A percentile compares a stretch with the other conserved stretches of the same genome.
Conservation (phyloP, 306 rosid genomes). For the Oxytropis ochrocephala region DNA sequence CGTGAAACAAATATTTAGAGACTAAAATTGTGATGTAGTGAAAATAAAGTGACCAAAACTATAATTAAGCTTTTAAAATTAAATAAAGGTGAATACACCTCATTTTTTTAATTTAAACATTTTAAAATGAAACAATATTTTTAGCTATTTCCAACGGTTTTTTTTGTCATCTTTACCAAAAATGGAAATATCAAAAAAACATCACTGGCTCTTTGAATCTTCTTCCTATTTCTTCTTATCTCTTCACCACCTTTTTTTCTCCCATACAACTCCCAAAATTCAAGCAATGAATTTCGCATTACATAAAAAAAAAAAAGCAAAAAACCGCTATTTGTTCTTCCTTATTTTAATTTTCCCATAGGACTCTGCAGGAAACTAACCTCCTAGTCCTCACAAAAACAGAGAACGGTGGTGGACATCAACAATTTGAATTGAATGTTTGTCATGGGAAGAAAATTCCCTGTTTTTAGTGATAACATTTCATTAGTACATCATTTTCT, state of each 20-base stretch:
- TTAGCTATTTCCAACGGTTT: background rate
- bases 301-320: background rate
- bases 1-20: no score
- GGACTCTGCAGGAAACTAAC: conserved; percentile 11
- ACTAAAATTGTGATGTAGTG: no score
- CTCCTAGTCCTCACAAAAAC: background rate
- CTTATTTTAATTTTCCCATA: background rate
- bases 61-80: no score
- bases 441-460: conserved; percentile 63
- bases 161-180: conserved; percentile 12
- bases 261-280: conserved; percentile 42
- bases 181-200: background rate
- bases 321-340: background rate
- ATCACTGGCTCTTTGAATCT: conserved; percentile 6
- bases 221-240: conserved; percentile 3
- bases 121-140: background rate
- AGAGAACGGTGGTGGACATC: background rate
- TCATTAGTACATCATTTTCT: conserved; percentile 36
- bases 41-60: no score
- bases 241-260: background rate
- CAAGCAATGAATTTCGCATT: conserved; percentile 44
- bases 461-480: conserved; percentile 24
- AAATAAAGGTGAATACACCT: no score
- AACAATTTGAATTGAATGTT: background rate
- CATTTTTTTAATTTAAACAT: no score